A percentile compares a stretch with the other conserved stretches of the same genome.
Evolutionary conservation across 2,329 filamentous ascomycete genomes (phyloP).

Genomic region (Penicillium sclerotiorum): DNA sequence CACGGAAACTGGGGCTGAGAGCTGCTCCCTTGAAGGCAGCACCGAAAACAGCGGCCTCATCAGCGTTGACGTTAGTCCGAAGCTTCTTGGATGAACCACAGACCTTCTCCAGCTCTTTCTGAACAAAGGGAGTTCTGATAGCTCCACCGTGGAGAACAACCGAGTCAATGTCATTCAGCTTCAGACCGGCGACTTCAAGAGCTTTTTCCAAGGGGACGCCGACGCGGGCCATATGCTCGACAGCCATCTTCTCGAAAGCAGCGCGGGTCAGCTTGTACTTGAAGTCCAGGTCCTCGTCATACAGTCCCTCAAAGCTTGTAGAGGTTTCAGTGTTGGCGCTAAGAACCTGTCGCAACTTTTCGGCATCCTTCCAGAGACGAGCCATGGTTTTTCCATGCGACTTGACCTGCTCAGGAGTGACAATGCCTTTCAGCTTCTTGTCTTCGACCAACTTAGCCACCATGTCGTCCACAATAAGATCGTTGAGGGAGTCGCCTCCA

Average conservation of each 20-base stretch:
- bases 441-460: slow-evolving; percentile 75
- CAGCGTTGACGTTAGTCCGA: slow-evolving; percentile 91
- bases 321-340: slow-evolving; percentile 87
- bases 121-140: slow-evolving; percentile 89
- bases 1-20: slow-evolving; percentile 91
- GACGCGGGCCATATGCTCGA: slow-evolving; percentile 69
- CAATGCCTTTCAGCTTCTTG: slow-evolving; percentile 52
- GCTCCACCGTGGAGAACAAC: slow-evolving; percentile 92
- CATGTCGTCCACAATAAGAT: slow-evolving; percentile 87
- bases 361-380: slow-evolving; percentile 90
- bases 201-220: slow-evolving; percentile 71
- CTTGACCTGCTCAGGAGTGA: slow-evolving; percentile 52
- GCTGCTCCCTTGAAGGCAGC: slow-evolving; percentile 92
- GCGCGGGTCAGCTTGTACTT: slow-evolving; percentile 81
- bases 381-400: slow-evolving; percentile 81
- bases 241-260: slow-evolving; percentile 78
- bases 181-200: slow-evolving; percentile 71
- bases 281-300: slow-evolving; percentile 88
- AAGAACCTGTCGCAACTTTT: slow-evolving; percentile 81
- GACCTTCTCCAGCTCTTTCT: slow-evolving; percentile 79
- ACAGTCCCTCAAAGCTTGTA: slow-evolving; percentile 80
- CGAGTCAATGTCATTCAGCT: slow-evolving; percentile 77
- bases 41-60: slow-evolving; percentile 94
- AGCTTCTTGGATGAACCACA: slow-evolving; percentile 76
- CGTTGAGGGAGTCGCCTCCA: slow-evolving; percentile 86